A percentile compares a stretch with the other conserved stretches of the same genome.
These are phyloP conservation scores for Vanderwaltozyma verrucispora DNA, from an alignment of 805 yeast genomes.

Conservation along the genomic window DNA sequence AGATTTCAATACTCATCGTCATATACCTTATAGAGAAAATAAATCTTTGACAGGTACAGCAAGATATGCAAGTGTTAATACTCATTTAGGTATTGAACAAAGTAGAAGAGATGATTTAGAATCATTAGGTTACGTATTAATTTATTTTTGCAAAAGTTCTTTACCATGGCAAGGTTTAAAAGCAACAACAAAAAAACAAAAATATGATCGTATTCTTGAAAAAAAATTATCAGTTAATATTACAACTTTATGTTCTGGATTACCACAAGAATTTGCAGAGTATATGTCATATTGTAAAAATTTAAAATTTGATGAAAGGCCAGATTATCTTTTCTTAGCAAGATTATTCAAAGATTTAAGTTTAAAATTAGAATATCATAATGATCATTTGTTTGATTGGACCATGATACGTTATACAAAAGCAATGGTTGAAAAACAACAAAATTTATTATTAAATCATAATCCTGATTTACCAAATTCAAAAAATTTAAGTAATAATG, in stretches of 20 bases:
- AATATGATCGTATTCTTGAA: constrained; percentile 92
- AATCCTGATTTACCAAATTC: neutral
- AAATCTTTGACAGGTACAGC: constrained; percentile 97
- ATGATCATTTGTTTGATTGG: constrained; percentile 96
- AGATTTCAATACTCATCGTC: constrained; percentile 88
- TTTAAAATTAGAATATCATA: constrained; percentile 76
- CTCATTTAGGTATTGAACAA: constrained; percentile 95
- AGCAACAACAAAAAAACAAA: constrained; percentile 94
- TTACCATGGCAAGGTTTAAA: constrained; percentile 98
- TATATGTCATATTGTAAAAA: constrained; percentile 85
- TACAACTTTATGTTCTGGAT: constrained; percentile 77
- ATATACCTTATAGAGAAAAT: constrained; percentile 93
- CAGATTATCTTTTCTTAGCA: constrained; percentile 84
- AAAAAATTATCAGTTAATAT: constrained; percentile 86
- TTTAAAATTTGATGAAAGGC: constrained; percentile 89
- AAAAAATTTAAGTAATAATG: constrained; percentile 1
- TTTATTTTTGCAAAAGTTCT: constrained; percentile 90
- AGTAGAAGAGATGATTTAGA: constrained; percentile 95
- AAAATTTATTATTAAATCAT: no score
- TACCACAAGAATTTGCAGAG: constrained; percentile 82
- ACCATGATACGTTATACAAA: constrained; percentile 42
- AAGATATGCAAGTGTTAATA: constrained; percentile 88
- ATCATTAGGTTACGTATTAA: constrained; percentile 85
- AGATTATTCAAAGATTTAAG: constrained; percentile 83
- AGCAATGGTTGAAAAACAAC: constrained; percentile 25